These are phyloP conservation scores for Elsinoe necatrix DNA, from an alignment of 2,329 filamentous ascomycete genomes.

Conservation along the genomic window DNA sequence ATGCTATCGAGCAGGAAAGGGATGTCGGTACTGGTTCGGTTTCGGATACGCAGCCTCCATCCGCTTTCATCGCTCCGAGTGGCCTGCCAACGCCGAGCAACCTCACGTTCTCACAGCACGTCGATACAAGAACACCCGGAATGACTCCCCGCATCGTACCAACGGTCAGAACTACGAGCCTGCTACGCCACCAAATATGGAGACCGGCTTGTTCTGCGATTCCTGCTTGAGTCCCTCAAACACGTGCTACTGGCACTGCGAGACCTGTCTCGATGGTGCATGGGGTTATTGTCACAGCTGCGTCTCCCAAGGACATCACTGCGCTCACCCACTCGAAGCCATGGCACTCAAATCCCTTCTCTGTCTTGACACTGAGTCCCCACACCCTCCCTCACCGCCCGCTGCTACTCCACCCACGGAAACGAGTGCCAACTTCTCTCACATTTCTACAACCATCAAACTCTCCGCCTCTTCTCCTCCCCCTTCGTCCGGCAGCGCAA, in stretches of 20 bases:
- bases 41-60: constrained; percentile 66
- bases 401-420: constrained; percentile 20
- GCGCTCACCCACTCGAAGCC: constrained; percentile 72
- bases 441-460: constrained; percentile 13
- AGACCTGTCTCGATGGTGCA: constrained; percentile 78
- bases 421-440: constrained; percentile 12
- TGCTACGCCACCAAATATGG: constrained; percentile 35
- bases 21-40: constrained; percentile 81
- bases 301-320: constrained; percentile 72
- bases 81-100: constrained; percentile 34
- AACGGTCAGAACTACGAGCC: constrained; percentile 15
- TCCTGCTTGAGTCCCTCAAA: constrained; percentile 66
- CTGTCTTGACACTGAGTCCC: constrained; percentile 1
- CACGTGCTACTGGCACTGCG: constrained; percentile 83
- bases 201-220: constrained; percentile 78
- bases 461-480: constrained; percentile 14
- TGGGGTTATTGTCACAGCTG: constrained; percentile 92
- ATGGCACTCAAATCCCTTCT: constrained; percentile 50
- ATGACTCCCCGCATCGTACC: constrained; percentile 17
- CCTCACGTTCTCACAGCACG: constrained; percentile 47
- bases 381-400: constrained; percentile 20
- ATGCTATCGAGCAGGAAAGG: constrained; percentile 69
- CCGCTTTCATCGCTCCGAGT: constrained; percentile 31
- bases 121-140: constrained; percentile 30
- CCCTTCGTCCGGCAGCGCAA: constrained; percentile 19